Evolutionary conservation across 176 grass and related monocot species (phyloP), one percentile per base, ranked within the genome.

Genomic region (Cymbopogon citratus): DNA sequence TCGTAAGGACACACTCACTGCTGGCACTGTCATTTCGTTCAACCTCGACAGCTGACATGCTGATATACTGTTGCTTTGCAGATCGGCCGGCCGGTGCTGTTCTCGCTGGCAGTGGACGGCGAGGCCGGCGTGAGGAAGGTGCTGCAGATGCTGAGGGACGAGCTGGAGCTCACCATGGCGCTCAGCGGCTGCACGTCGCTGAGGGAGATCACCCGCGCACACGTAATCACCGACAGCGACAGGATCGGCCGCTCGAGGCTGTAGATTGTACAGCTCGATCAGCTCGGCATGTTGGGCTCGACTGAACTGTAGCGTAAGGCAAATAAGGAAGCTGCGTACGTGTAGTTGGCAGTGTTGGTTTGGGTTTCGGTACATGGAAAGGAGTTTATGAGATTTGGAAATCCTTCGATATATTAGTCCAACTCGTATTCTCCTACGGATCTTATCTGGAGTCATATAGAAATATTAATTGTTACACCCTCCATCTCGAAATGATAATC

Each of bases 111-210:
- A 13, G 87, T 85, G 21, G 84, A 94, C 21, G 92, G 92, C 48
- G 89, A 94, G 89, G 84, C 92, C n/a, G 92, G 92, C 44, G 85
- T 94, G 36, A 79, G 80, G 63, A 89, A 89, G 74, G 81, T 89
- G 76, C 81, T 94, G 41, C 85, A 89, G 65, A 94, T 94, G 89
- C 87, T 94, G 60, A 66, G 84, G 14, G 86, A 94, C 68, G 92
- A 94, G 85, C 84, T 94, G n/a, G 92, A 94, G 89, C 74, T 91
- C 21, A 87, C 92, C 69, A 94, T 94, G 92, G 92, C 87, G 73
- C 84, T 94, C 59, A 89, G 84, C 46, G 92, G 92, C 16, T 94
- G 89, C 80, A 91, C 87, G 56, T 91, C 87, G 49, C 80, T 94
- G 7, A 46, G 36, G 66, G 89, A 91, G 61, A 91, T 94, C 64